Conservation (phyloP, 805 yeast species). For the Candida parachauliodes region DNA sequence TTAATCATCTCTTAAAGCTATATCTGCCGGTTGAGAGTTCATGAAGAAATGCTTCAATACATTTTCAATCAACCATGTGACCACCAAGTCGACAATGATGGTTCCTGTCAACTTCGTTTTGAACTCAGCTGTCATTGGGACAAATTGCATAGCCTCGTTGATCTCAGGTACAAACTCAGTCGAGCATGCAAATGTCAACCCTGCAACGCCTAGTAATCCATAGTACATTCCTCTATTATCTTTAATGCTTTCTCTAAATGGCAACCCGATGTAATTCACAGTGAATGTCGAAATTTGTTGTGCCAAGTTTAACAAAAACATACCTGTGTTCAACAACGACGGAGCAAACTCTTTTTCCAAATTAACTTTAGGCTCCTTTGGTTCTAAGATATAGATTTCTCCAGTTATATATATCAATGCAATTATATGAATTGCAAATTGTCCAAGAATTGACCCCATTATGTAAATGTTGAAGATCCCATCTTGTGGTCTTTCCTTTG, state of each 20-base stretch:
- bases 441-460: constrained; percentile 97
- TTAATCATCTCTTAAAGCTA: constrained; percentile 50
- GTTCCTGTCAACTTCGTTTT: constrained; percentile 72
- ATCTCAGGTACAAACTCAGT: constrained; percentile 94
- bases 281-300: constrained; percentile 98
- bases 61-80: constrained; percentile 73
- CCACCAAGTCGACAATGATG: constrained; percentile 71
- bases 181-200: constrained; percentile 82
- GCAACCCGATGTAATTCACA: constrained; percentile 95
- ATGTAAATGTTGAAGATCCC: constrained; percentile 94
- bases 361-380: constrained; percentile 87
- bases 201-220: constrained; percentile 88
- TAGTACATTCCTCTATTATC: constrained; percentile 97
- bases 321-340: constrained; percentile 91
- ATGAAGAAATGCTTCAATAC: constrained; percentile 80
- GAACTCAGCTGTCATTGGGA: constrained; percentile 74
- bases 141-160: constrained; percentile 88
- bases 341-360: constrained; percentile 86
- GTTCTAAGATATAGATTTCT: constrained; percentile 84
- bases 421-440: constrained; percentile 86
- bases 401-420: constrained; percentile 78
- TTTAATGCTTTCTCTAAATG: constrained; percentile 85
- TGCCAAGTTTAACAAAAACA: constrained; percentile 87
- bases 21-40: constrained; percentile 91
- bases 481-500: constrained; percentile 94